These are phyloP conservation scores for Podospora sp. DNA, from an alignment of 495 filamentous ascomycete genomes.

Conservation along the genomic window DNA sequence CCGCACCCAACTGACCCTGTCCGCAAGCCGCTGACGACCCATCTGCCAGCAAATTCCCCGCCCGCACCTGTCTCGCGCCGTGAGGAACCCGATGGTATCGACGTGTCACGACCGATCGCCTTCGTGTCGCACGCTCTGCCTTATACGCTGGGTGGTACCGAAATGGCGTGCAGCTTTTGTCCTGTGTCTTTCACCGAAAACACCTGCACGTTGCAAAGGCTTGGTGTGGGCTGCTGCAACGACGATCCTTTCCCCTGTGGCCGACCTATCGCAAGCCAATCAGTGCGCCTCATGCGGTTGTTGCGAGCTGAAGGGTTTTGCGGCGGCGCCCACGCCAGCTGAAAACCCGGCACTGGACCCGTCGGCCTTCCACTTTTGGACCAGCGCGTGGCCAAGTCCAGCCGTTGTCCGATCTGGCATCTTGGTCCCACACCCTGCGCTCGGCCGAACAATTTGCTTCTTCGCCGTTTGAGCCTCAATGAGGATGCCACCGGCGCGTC, in stretches of 20 bases:
- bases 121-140: background rate
- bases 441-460: background rate
- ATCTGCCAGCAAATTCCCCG: background rate
- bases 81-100: background rate
- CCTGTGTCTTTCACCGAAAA: conserved; percentile 6
- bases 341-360: conserved; percentile 21
- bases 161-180: background rate
- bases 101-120: background rate
- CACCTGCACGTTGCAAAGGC: background rate
- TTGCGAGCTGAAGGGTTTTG: conserved; percentile 29
- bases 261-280: conserved; percentile 21
- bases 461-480: conserved; percentile 20
- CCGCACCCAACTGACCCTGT: background rate
- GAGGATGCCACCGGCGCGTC: background rate
- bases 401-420: background rate
- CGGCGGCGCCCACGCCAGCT: conserved; percentile 23
- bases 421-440: background rate
- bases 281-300: conserved; percentile 3
- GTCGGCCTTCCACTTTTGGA: background rate
- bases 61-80: background rate
- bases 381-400: background rate
- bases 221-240: conserved; percentile 2
- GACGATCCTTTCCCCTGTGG: conserved; percentile 10
- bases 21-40: conserved; percentile 4
- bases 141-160: background rate